Base-by-base conservation (phyloP, 257 asterid species). In the Misopates orontium region DNA sequence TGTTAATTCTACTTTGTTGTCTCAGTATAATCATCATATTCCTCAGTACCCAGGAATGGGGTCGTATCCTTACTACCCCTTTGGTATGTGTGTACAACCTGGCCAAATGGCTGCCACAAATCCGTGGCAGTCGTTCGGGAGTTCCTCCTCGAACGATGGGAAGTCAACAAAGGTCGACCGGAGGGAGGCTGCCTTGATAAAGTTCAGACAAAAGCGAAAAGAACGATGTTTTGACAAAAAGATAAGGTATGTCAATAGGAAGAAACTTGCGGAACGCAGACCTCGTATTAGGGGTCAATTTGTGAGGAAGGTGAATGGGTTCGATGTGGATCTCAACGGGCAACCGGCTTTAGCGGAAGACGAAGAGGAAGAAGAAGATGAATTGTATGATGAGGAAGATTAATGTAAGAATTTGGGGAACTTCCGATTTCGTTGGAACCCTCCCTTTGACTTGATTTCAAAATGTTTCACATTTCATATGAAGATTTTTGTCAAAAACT, bases 201-300 rank as follows among this genome's bases (percentile, higher is more conserved):
- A 94, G 84, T 94, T 94, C 77, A 85, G 95, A 72, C 95, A 86
- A 76, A 94, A 90, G 71, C 81, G 96, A 47, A 90, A 94, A 75
- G 98, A 88, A 32, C 83, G 99, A 66, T 94, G 98, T 69, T 94
- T 88, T 74, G 92, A 90, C 83, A 90, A 94, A 81, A 94, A 87
- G 80, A 83, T 90, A 58, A 84, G 99, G 85, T 94, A 94, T 63
- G 96, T 81, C 44, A 94, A 94, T 58, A 57, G 98, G 28, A 94
- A 94, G 75, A 85, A 70, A 54, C 93, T 94, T 49, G 97, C 99
- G n/a, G 97, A 90, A 32, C 82, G 93, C 60, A 86, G 99, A 55
- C 99, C 99, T 70, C 96, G 96, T 45, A 70, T 90, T 59, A 78
- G 83, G 77, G 99, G 97, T 68, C 99, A 90, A 71, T 94, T 94